Base-by-base conservation (phyloP, 257 asterid species). In the Forsythia viridissima region DNA sequence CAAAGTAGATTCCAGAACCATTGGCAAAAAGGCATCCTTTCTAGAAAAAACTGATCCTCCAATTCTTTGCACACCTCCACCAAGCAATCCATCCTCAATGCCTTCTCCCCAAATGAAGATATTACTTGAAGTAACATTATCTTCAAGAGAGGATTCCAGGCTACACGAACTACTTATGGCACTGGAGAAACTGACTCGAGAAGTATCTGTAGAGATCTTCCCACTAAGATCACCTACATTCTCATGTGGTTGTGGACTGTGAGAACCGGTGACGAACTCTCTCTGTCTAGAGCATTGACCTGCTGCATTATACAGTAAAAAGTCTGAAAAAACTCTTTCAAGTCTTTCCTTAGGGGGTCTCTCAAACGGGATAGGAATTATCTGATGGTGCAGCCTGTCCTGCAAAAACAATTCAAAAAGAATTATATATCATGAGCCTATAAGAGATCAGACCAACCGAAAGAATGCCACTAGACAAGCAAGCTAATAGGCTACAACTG, bases 51-150 rank as follows among this genome's bases (percentile, higher is more conserved):
- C 81, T 70, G 76, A 78, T 69, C 83, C 76, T 73, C 80, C 90
- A 76, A 44, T 70, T 73, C 77, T 75, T 21, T 76, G 72, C 41
- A 48, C 68, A 78, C 86, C 89, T 48, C 89, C 92, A 73, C 90
- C 89, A 67, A 90, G 83, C 63, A 85, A 80, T 71, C 85, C 88
- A 79, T 84, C 93, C 77, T 89, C 90, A 37, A 82, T 82, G 76
- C 95, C 93, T 84, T 89, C 92, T 38, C 97, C 97, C 91, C 95
- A 92, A 44, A 89, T 78, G 79, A 89, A 88, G 78, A 90, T 80
- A 85, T 84, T 90, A 77, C 87, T 77, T 72, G 80, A 73, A 67
- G 76, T 80, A 73, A 85, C 89, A 74, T 84, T 72, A 83, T 90
- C 89, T 76, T 78, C 89, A 7, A 79, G 82, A 83, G 73, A 85